Evolutionary conservation across 148 eudicot genomes (phyloP), one percentile per base, ranked within the genome.

Genomic region (Fallopia convolvulus): DNA sequence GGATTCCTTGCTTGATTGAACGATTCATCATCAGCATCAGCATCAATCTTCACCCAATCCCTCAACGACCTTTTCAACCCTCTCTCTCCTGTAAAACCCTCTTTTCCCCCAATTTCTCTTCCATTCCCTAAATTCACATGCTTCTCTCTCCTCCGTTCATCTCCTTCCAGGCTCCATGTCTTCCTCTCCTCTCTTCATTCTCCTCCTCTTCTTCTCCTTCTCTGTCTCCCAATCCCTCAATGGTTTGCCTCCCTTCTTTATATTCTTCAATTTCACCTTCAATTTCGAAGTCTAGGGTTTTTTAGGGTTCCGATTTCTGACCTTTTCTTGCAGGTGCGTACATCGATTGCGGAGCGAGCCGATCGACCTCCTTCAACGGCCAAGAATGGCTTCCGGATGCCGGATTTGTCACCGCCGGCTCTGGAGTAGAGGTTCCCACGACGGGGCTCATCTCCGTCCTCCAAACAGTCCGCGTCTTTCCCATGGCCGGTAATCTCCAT

Each of bases 291-390:
- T 26, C 46, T 46, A 32, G 32, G 20, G n/a, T 63, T 39, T 42
- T 32, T 33, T 44, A 11, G 9, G 70, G 10, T 26, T 39, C 21
- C 72, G 72, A 68, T 32, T 66, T 68, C 55, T 18, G 18, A 46
- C 74, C 3, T 70, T 18, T 70, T 49, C 46, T 77, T 48, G 55
- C 75, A 77, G 96, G 86, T 76, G 75, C 78, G 20, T 75, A 85
- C 46, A 91, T 95, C 58, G 85, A 95, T 56, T 95, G 97, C 70
- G 99, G 99, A 0, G 89, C 89, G 3, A 80, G 87, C 33, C 75
- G 9, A 8, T 55, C 75, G 1, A 78, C 85, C 8, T 33, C 48
- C 12, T 56, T 78, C 50, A 49, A 81, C 48, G 94, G 86, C n/a
- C 79, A 82, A 0, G 56, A 81, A 79, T 95, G 97, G 97, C 52